Conservation (phyloP, 768 basidiomycete species). For the Mycena belliarum region DNA sequence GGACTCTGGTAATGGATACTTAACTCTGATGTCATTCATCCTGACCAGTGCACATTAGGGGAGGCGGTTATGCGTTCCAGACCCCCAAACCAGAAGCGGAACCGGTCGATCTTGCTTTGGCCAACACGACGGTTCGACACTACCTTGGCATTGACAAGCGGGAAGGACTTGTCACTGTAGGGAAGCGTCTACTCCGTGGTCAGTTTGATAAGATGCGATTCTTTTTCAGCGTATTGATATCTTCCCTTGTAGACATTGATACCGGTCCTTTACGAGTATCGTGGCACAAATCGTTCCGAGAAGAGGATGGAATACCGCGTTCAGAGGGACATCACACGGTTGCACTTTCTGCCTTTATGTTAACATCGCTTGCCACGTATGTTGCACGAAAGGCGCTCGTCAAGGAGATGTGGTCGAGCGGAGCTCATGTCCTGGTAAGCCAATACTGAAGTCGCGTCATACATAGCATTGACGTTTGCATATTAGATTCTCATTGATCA, state of each 20-base stretch:
- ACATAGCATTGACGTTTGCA: conserved; percentile 4
- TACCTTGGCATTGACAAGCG: conserved; percentile 83
- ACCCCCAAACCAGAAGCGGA: conserved; percentile 21
- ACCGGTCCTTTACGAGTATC: conserved; percentile 44
- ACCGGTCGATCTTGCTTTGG: conserved; percentile 38
- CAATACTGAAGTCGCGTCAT: conserved; percentile 1
- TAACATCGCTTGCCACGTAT: conserved; percentile 70
- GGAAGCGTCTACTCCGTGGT: conserved; percentile 64
- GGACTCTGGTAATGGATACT: conserved; percentile 68
- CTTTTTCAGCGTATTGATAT: neutral
- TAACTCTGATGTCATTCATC: neutral
- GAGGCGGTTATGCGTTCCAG: conserved; percentile 76
- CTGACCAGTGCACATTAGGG: conserved; percentile 14
- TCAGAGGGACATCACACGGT: conserved; percentile 53
- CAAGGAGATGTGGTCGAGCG: conserved; percentile 90
- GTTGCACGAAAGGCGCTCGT: conserved; percentile 65
- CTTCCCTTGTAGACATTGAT: conserved; percentile 41
- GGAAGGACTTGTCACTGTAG: conserved; percentile 66
- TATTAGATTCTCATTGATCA: conserved; percentile 84
- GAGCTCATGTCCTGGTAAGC: conserved; percentile 76
- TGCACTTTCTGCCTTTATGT: conserved; percentile 83
- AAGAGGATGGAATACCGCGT: conserved; percentile 42
- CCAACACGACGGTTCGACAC: conserved; percentile 52
- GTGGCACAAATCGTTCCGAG: conserved; percentile 62
- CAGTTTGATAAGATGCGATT: conserved; percentile 16